Conservation (phyloP, 495 filamentous ascomycete genomes). For the Tuber melanosporum region DNA sequence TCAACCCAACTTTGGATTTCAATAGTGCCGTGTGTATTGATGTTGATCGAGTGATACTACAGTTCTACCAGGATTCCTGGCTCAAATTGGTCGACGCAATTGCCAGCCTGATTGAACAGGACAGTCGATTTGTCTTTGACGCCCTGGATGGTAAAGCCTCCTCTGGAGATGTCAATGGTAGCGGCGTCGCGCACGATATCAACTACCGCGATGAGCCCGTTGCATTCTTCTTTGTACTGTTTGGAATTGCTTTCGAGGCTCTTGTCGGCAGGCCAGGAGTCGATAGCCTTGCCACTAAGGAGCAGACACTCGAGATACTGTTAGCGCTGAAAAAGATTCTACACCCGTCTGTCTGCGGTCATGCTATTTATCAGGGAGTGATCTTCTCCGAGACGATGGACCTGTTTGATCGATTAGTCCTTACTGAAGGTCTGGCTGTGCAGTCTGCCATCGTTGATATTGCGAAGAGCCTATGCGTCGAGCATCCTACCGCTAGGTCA, state of each 20-base stretch:
- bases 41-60: conserved; percentile 36
- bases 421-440: conserved; percentile 84
- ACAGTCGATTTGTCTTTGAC: conserved; percentile 95
- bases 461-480: conserved; percentile 76
- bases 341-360: conserved; percentile 86
- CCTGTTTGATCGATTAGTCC: conserved; percentile 78
- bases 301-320: conserved; percentile 82
- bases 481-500: conserved; percentile 79
- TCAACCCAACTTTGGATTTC: background rate
- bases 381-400: conserved; percentile 98
- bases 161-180: conserved; percentile 50
- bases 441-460: conserved; percentile 90
- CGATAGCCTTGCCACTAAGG: conserved; percentile 62
- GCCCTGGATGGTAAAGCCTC: conserved; percentile 81
- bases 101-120: conserved; percentile 92
- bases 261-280: conserved; percentile 70
- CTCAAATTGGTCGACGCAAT: conserved; percentile 95
- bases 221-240: conserved; percentile 98
- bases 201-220: conserved; percentile 97
- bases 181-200: conserved; percentile 61
- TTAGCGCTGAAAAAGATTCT: conserved; percentile 91
- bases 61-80: conserved; percentile 98
- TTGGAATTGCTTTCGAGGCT: conserved; percentile 92
- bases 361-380: conserved; percentile 89
- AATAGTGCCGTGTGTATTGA: background rate